phyloP scores from a whole-genome alignment of 306 rosid genomes.

The Fagus crenata region DNA sequence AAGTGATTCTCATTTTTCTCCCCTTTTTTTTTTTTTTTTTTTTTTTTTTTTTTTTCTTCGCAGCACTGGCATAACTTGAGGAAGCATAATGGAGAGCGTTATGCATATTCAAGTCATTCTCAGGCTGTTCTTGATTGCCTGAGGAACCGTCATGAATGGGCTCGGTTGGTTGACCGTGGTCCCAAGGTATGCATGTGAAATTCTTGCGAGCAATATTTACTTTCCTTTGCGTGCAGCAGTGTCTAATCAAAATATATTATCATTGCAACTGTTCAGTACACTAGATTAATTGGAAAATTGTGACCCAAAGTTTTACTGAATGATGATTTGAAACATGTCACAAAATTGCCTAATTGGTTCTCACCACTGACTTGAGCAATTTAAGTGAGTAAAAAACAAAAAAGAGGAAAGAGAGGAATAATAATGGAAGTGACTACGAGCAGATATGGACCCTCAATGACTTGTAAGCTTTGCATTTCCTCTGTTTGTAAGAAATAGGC shows the following conservation, averaged over 20 bases:
- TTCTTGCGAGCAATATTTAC: conserved; percentile 9
- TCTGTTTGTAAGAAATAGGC: background rate
- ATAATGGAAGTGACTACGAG: too few species aligned
- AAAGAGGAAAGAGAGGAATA: too few species aligned
- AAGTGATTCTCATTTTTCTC: conserved; percentile 19
- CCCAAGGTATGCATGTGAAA: conserved; percentile 68
- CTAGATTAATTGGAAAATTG: background rate
- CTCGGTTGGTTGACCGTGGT: conserved; percentile 93
- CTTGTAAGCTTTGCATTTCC: background rate
- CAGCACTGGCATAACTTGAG: conserved; percentile 98
- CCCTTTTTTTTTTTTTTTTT: conserved; percentile 28
- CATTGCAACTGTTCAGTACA: background rate
- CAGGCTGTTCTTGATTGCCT: conserved; percentile 98
- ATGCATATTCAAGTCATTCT: conserved; percentile 94
- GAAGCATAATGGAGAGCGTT: conserved; percentile 97
- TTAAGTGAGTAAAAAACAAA: too few species aligned
- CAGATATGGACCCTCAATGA: too few species aligned
- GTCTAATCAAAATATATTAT: background rate
- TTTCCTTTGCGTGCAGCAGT: background rate
- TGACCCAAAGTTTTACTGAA: background rate
- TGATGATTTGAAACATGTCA: background rate
- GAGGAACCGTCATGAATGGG: conserved; percentile 95
- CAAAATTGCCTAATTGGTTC: too few species aligned
- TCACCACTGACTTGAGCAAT: too few species aligned
- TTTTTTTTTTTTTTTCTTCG: conserved; percentile 24